These are phyloP conservation scores for Pyrenopolyporus hunteri DNA, from an alignment of 495 filamentous ascomycete species.

Conservation along the genomic window DNA sequence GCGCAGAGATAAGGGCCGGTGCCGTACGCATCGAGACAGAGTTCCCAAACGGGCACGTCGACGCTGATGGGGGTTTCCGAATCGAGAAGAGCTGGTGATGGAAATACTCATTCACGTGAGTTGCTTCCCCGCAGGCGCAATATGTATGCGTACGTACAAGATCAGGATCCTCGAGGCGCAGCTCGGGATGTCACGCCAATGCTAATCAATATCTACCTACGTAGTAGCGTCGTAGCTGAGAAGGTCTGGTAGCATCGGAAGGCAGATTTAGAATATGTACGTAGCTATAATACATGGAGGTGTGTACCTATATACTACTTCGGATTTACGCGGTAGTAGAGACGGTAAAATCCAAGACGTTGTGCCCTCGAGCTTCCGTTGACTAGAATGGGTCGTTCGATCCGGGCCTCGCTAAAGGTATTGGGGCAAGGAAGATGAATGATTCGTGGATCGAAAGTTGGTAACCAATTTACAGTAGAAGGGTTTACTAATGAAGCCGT, in stretches of 20 bases:
- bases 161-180: conserved; percentile 13
- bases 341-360: background rate
- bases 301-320: no score
- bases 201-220: conserved; percentile 15
- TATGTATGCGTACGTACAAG: conserved; percentile 16
- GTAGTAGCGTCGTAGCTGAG: conserved; percentile 16
- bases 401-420: background rate
- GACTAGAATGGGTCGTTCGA: conserved; percentile 19
- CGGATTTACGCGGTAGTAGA: no score
- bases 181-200: conserved; percentile 9
- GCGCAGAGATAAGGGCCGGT: background rate
- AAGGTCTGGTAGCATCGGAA: conserved; percentile 18
- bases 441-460: conserved; percentile 10
- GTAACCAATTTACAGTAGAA: conserved; percentile 16
- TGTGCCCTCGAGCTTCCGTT: background rate
- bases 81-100: conserved; percentile 15
- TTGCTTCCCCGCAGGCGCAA: background rate
- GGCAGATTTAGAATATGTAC: background rate
- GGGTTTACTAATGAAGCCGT: conserved; percentile 7
- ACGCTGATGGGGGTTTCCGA: conserved; percentile 4
- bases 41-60: conserved; percentile 13
- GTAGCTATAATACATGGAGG: no score
- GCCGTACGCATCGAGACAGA: background rate
- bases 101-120: background rate
- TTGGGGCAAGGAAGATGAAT: conserved; percentile 6